These are phyloP conservation scores for Pseudomicrostroma phylloplanum DNA, from an alignment of 1,284 basidiomycete species.

Conservation along the genomic window DNA sequence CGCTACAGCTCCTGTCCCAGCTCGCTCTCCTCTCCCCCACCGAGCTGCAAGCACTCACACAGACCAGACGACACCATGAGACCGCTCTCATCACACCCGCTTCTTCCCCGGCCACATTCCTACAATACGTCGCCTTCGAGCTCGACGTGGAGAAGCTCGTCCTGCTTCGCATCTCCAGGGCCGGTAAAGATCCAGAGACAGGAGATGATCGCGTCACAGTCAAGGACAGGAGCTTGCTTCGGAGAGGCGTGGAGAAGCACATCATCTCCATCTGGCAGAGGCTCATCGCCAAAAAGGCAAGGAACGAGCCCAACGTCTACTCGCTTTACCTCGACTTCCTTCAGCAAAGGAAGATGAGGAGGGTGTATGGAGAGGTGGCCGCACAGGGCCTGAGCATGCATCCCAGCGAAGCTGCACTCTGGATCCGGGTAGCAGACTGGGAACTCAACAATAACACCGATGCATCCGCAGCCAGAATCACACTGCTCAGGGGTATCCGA, in stretches of 20 bases:
- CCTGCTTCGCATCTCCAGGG: neutral
- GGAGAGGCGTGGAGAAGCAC: slow-evolving; percentile 46
- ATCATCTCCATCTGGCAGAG: slow-evolving; percentile 86
- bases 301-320: slow-evolving; percentile 73
- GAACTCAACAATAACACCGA: slow-evolving; percentile 72
- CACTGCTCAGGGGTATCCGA: slow-evolving; percentile 78
- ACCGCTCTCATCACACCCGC: slow-evolving; percentile 72
- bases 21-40: slow-evolving; percentile 80
- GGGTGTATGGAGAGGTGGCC: slow-evolving; percentile 18
- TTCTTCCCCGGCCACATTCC: slow-evolving; percentile 77
- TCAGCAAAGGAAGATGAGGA: slow-evolving; percentile 68
- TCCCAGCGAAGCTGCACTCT: slow-evolving; percentile 70
- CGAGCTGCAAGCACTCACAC: slow-evolving; percentile 65
- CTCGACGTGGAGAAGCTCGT: neutral
- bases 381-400: slow-evolving; percentile 76
- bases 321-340: slow-evolving; percentile 79
- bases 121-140: slow-evolving; percentile 87
- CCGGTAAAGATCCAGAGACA: neutral
- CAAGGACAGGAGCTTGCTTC: neutral
- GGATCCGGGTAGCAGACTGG: slow-evolving; percentile 77
- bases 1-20: slow-evolving; percentile 86
- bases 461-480: slow-evolving; percentile 66
- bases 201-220: slow-evolving; percentile 1
- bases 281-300: slow-evolving; percentile 78
- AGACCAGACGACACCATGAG: slow-evolving; percentile 77